Conservation (phyloP, 2,329 filamentous ascomycete genomes). For the Hypoxylon sp. region DNA sequence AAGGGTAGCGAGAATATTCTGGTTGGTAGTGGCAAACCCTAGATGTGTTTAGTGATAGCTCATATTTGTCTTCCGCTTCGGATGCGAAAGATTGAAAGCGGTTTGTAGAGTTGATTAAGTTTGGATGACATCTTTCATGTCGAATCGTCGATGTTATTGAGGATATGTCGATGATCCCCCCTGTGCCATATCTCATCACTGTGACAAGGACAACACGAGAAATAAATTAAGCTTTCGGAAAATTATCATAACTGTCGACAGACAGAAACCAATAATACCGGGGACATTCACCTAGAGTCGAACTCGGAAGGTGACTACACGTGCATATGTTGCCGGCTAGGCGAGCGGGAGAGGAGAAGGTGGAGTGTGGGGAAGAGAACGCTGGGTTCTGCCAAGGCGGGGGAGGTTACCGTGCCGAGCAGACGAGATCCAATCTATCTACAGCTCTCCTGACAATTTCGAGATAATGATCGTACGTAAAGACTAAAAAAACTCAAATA, state of each 20-base stretch:
- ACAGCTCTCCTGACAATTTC: conserved; percentile 28
- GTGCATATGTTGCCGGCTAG: conserved; percentile 12
- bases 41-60: conserved; percentile 12
- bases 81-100: conserved; percentile 2
- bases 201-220: background rate
- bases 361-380: conserved; percentile 41
- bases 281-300: conserved; percentile 1
- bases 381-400: conserved; percentile 36
- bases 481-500: conserved; percentile 41
- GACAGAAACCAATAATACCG: background rate
- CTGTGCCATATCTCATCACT: background rate
- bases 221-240: background rate
- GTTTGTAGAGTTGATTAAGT: conserved; percentile 9
- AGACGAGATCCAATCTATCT: conserved; percentile 33
- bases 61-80: background rate
- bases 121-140: conserved; percentile 15
- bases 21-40: background rate
- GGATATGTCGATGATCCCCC: background rate
- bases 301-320: conserved; percentile 3
- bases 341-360: conserved; percentile 8
- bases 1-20: conserved; percentile 1
- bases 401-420: conserved; percentile 38
- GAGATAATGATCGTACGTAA: conserved; percentile 36
- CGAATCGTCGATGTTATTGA: background rate
- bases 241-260: background rate